Evolutionary conservation across 306 rosid genomes (phyloP), one percentile per base, ranked within the genome.

Genomic region (Neltuma alba): DNA sequence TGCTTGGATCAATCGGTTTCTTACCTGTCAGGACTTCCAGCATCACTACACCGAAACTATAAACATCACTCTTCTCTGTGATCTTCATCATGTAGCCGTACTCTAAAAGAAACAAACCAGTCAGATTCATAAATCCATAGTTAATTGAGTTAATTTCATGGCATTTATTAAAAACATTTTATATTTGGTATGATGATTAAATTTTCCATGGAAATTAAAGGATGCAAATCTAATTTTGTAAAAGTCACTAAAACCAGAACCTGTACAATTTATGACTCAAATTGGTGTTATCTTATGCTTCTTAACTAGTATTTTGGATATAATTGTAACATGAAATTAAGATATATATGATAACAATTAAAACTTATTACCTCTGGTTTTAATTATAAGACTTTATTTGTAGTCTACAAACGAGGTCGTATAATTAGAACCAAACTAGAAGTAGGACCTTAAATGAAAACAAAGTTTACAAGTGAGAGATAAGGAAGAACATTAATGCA

Each of bases 31-130:
- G 45, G 15, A 88, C 90, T 80, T 90, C 94, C 45, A 90, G 25
- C 16, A 90, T 54, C 2, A 90, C 90, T 6, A 88, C 89, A 0
- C 94, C 94, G 13, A 80, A 90, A 82, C 92, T 90, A 10, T 90
- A 90, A 42, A 88, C 88, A 21, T 90, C 92, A 10, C 92, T 90
- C 68, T 90, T 90, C 77, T 86, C 90, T 21, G 90, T 88, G 21
- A 90, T 88, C 90, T 85, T 90, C 89, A 81, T 90, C 88, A 80
- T 88, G 65, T 85, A 85, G 54, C 90, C 89, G 37, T 88, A 90
- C 68, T 90, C 94, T 90, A 83, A 23, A 71, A 6, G 2, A 30
- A 2, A 28, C 4, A 57, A 4, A 12, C 18, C 7, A 27, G 31
- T 27, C 2, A 58, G 36, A 58, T 11, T 58, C 16, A 58, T 2